These are phyloP conservation scores for Penicillium cataractarum DNA, from an alignment of 495 filamentous ascomycete species.

Conservation along the genomic window DNA sequence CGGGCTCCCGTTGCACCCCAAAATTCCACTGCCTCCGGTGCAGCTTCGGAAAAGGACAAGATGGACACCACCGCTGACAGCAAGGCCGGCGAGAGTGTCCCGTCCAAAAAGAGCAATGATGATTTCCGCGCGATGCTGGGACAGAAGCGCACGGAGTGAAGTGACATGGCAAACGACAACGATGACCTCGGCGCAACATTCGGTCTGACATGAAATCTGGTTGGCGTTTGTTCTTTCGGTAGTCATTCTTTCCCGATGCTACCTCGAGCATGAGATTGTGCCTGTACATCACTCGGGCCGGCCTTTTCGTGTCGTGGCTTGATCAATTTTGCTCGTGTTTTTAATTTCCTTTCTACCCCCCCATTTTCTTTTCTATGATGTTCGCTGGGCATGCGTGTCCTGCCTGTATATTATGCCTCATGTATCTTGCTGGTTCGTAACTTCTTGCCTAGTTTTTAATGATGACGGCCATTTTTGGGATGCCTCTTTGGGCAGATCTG, in stretches of 20 bases:
- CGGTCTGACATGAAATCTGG: constrained; percentile 28
- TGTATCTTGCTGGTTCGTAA: constrained; percentile 20
- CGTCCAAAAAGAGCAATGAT: constrained; percentile 73
- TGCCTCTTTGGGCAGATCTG: constrained; percentile 10
- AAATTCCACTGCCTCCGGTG: background rate
- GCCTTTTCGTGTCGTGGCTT: constrained; percentile 16
- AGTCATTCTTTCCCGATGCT: constrained; percentile 11
- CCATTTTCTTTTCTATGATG: constrained; percentile 9
- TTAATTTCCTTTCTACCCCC: background rate
- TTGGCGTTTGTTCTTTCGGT: constrained; percentile 27
- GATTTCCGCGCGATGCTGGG: constrained; percentile 83
- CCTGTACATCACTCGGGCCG: constrained; percentile 11
- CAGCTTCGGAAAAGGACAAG: constrained; percentile 41
- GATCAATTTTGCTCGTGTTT: constrained; percentile 1
- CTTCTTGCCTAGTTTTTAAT: constrained; percentile 19
- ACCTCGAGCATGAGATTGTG: constrained; percentile 9
- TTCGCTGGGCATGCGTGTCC: constrained; percentile 18
- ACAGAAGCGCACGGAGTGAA: constrained; percentile 39
- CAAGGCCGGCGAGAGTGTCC: constrained; percentile 30
- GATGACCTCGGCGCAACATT: constrained; percentile 32
- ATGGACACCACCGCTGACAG: constrained; percentile 40
- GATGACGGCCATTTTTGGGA: constrained; percentile 30
- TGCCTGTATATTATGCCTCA: constrained; percentile 39
- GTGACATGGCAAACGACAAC: constrained; percentile 22
- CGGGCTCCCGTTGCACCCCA: constrained; percentile 37